Conservation (phyloP, 2,329 filamentous ascomycete genomes). For the Aspergillus sp. region DNA sequence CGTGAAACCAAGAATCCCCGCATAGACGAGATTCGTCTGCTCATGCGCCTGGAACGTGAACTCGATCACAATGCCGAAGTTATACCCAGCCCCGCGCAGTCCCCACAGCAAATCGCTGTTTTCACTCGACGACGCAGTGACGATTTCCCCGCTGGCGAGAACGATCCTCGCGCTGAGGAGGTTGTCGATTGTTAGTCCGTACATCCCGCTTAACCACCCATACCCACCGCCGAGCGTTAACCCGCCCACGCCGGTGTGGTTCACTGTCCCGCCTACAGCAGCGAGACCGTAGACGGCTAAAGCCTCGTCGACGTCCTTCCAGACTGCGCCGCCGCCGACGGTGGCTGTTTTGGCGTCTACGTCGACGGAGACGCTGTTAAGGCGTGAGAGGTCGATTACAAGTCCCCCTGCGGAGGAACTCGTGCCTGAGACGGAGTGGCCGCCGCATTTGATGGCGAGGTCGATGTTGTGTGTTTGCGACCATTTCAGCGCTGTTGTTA, state of each 20-base stretch:
- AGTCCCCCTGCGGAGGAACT: constrained; percentile 54
- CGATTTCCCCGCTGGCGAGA: constrained; percentile 36
- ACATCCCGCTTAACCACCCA: constrained; percentile 53
- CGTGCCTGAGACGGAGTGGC: constrained; percentile 55
- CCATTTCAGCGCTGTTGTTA: constrained; percentile 27
- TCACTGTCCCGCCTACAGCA: constrained; percentile 60
- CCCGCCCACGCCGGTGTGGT: constrained; percentile 61
- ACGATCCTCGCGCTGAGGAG: constrained; percentile 40
- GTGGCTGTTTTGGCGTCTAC: constrained; percentile 43
- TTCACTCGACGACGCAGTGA: constrained; percentile 38
- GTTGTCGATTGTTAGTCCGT: constrained; percentile 56
- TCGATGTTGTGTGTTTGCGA: constrained; percentile 47
- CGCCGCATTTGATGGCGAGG: constrained; percentile 56
- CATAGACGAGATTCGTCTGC: constrained; percentile 33
- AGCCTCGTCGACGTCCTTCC: constrained; percentile 51
- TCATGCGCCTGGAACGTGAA: constrained; percentile 40
- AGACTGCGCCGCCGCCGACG: constrained; percentile 54
- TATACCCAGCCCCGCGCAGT: constrained; percentile 43
- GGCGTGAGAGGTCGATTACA: constrained; percentile 55
- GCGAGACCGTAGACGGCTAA: constrained; percentile 54
- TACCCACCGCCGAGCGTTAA: constrained; percentile 59
- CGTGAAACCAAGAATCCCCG: constrained; percentile 30
- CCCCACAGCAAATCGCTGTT: constrained; percentile 52
- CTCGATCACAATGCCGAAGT: constrained; percentile 45
- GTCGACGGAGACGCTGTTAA: constrained; percentile 54